Base-by-base conservation (phyloP, 2,329 filamentous ascomycete genomes). In the Peltaster fructicola region DNA sequence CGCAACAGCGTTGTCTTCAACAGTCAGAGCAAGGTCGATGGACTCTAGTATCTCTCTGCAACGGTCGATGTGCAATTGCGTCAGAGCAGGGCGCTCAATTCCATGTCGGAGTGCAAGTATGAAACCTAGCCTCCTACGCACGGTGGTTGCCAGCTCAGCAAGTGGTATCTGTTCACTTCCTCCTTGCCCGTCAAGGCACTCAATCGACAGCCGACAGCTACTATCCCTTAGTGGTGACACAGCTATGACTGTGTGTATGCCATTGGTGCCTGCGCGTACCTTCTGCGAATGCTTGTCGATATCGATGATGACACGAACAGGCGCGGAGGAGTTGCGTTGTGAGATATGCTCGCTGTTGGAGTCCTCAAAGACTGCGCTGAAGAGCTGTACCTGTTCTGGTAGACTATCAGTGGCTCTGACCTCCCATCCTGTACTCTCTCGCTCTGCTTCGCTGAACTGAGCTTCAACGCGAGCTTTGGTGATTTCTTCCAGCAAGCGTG, bases 391-490 rank as follows among this genome's bases (percentile, higher is more conserved):
- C 26, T 57, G 74, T 17, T 59, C 60, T n/a, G 51, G 41, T 5
- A 64, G 61, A 45, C 71, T 64, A 30, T 63, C 66, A 8, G 69
- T 64, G 11, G 72, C 76, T 17, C 81, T 68, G 15, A 90, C 64
- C 15, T 77, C 77, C 82, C 81, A 93, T 38, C 66, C 70, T 9
- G 72, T 63, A 30, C 74, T 68, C 47, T 92, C 81, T 30, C 84
- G 69, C 53, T 92, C 80, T n/a, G 58, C 49, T 45, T 92, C 82
- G 1, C 77, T 57, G 41, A 90, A 92, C 7, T 84, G 68, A 5
- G 73, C 76, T 51, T 93, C 85, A 8, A 93, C 70, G 35, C 74
- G 71, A 6, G 84, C 82, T 52, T 85, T 90, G 23, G 73, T 69
- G 8, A 93, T 62, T 35, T 95, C 88, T 51, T 95, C 85, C 14